Evolutionary conservation across 176 grass and related monocot genomes (phyloP), one percentile per base, ranked within the genome.

Genomic region (Phragmites australis): DNA sequence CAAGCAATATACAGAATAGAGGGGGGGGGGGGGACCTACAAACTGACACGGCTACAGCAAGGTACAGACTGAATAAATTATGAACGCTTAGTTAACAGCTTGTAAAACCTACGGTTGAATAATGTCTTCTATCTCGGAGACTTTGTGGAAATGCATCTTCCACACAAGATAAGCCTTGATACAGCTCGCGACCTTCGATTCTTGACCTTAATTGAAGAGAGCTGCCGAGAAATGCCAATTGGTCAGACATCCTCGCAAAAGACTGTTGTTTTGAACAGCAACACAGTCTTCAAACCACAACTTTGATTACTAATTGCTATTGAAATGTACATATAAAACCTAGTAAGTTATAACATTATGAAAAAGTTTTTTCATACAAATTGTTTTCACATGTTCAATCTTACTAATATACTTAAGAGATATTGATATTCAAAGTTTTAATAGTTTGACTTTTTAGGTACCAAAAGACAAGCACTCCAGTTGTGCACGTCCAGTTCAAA

Each of bases 61-160:
- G 72, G 59, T 73, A 82, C 57, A 74, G 29, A 32, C 57, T 31
- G 59, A 78, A 85, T 64, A 68, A 61, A 82, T 67, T 73, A 54
- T 59, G 81, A 68, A 64, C 65, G 47, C 31, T 88, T 70, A 81
- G 53, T 70, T 57, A 87, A 62, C 40, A 51, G 41, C 63, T 70
- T 69, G 53, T 68, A 48, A 80, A 69, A 49, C 46, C 75, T 70
- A 75, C 5, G 0, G 17, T 85, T 66, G 5, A 37, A 2, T 55
- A 64, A 66, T 4, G 57, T 60, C 32, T 76, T 84, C 69, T 68
- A 91, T 83, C 81, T 82, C 21, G 85, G 89, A 53, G 89, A 88
- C 72, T 53, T 82, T 46, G 85, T 85, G 37, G 81, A 78, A 43
- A 91, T 87, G 78, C 89, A 91, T 66, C 85, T 88, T 88, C 89